Conservation (phyloP, 768 basidiomycete species). For the Tephrocybe rancida region DNA sequence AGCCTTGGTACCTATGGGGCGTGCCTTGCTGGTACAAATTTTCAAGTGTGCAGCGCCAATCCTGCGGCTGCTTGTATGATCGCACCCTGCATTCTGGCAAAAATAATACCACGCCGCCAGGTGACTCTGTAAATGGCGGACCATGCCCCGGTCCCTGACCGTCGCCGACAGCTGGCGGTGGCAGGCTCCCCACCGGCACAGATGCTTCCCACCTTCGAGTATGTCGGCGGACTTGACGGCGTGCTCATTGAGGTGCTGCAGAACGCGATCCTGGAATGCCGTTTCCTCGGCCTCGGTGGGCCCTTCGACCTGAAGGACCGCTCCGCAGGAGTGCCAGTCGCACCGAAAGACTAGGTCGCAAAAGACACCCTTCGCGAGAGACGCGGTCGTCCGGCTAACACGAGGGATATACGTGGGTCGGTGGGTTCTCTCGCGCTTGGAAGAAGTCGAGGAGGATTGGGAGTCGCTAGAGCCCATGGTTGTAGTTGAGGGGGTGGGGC, state of each 20-base stretch:
- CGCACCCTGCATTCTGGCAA: no score
- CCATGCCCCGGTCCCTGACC: no score
- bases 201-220: background rate
- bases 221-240: background rate
- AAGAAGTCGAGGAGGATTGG: background rate
- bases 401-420: background rate
- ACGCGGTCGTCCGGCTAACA: background rate
- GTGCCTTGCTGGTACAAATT: no score
- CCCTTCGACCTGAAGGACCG: background rate
- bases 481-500: background rate
- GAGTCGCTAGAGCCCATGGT: background rate
- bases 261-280: background rate
- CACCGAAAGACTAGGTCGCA: background rate
- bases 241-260: background rate
- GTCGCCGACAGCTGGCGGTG: no score
- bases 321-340: background rate
- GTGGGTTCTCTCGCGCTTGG: background rate
- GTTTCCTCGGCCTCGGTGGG: background rate
- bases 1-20: no score
- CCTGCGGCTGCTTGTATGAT: no score
- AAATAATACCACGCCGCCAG: no score
- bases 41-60: no score
- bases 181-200: background rate
- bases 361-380: background rate
- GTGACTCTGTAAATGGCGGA: no score